Base-by-base conservation (phyloP, 129 eudicot genomes). In the Helianthus tuberosus region DNA sequence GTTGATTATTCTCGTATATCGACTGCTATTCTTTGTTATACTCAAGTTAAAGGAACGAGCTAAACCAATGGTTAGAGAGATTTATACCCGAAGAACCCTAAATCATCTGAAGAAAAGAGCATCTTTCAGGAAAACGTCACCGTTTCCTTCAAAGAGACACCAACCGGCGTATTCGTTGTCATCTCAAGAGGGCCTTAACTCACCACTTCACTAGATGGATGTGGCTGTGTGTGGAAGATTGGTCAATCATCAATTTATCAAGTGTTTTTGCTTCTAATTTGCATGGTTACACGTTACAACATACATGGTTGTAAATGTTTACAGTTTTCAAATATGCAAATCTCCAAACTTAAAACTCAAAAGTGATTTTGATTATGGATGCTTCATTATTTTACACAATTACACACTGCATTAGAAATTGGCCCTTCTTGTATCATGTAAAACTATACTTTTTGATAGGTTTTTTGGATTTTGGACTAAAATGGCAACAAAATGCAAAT, bases 131-230 rank as follows among this genome's bases (percentile, higher is more conserved):
- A 85, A 75, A 80, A 76, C 86, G 3, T 72, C 85, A 32, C 78
- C 81, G n/a, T 90, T 84, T 76, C 85, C 96, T 69, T 93, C 98
- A 9, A 79, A 83, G 73, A 88, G 98, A 76, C 87, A 86, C 75
- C 92, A 86, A 51, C 75, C 76, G 27, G 54, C 76, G 8, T 89
- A 84, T 64, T 74, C 98, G 14, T 52, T 88, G 52, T 88, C 96
- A 36, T 88, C 95, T 69, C 98, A 90, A 76, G 96, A 90, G 79
- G 98, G 93, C 8, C 96, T 88, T 41, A 81, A 77, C 72, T 90
- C 98, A 41, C 98, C 98, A 64, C 61, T 90, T 25, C 91, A 84
- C 39, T 88, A 78, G 72, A 78, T 13, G 66, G 3, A 29, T 52
- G n/a, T 20, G 35, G 65, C 20, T 77, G 7, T 3, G 52, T 25